Percentiles rank a stretch among this genome's conserved stretches.
Conservation (phyloP, 1,139 yeast species). For the Arxiozyma heterogenica region DNA sequence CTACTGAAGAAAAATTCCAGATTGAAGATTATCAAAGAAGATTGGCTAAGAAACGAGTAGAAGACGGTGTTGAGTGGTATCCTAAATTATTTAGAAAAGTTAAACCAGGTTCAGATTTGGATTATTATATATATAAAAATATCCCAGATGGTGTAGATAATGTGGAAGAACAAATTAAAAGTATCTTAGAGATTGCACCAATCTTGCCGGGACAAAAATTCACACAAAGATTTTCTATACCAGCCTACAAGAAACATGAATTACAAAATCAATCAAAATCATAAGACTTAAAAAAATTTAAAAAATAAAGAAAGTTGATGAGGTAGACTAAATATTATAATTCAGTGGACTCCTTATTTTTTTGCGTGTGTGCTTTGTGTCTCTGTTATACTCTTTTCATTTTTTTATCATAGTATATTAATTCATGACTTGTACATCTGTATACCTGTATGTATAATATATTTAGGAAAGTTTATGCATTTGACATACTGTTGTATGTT, state of each 20-base stretch:
- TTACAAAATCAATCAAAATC: constrained; percentile 14
- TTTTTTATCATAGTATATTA: neutral
- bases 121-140: constrained; percentile 56
- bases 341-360: neutral
- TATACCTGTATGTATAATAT: neutral
- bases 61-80: constrained; percentile 69
- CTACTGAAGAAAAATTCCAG: constrained; percentile 79
- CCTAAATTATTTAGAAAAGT: constrained; percentile 62
- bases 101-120: constrained; percentile 40
- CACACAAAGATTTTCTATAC: constrained; percentile 54
- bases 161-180: constrained; percentile 44
- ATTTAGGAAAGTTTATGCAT: neutral
- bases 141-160: constrained; percentile 36
- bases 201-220: constrained; percentile 69
- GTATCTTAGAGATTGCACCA: constrained; percentile 58
- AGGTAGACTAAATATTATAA: neutral
- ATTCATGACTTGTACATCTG: neutral
- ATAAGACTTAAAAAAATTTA: neutral
- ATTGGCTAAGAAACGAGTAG: constrained; percentile 61
- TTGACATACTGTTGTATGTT: neutral
- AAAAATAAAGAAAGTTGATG: neutral
- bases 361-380: no score
- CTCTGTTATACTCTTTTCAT: neutral
- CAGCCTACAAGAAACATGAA: constrained; percentile 50
- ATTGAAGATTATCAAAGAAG: constrained; percentile 80